Conservation (phyloP, 1,139 yeast species). For the Yamadazyma jaroonii region DNA sequence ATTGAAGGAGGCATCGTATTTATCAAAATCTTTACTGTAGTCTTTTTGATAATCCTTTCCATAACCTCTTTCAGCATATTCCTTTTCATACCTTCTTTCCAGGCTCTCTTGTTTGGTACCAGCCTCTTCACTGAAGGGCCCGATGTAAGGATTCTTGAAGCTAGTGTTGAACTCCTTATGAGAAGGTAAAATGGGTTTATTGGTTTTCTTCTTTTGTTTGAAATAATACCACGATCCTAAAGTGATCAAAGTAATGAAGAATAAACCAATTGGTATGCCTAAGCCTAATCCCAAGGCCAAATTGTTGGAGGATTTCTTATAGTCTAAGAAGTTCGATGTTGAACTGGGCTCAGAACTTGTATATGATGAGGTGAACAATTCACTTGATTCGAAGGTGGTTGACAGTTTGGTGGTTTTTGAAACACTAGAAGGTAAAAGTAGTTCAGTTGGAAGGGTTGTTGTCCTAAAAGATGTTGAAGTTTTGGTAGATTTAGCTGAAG, state of each 20-base stretch:
- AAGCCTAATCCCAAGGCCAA: slow-evolving; percentile 37
- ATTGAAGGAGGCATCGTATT: no score
- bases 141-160: not conserved
- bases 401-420: not conserved
- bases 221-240: slow-evolving; percentile 20
- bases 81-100: no score
- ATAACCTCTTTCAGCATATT: not conserved
- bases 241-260: slow-evolving; percentile 24
- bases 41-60: not conserved
- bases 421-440: no score
- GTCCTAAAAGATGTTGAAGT: slow-evolving; percentile 5
- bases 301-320: slow-evolving; percentile 9
- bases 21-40: not conserved
- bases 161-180: not conserved
- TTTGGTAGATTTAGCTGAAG: slow-evolving; percentile 3
- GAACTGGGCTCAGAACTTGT: not conserved
- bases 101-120: not conserved
- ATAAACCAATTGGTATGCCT: slow-evolving; percentile 41
- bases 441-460: not conserved
- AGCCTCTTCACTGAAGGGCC: no score
- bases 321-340: no score
- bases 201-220: slow-evolving; percentile 10
- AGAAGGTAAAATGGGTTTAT: slow-evolving; percentile 11
- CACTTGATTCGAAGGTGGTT: no score
- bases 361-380: no score